A percentile compares a stretch with the other conserved stretches of the same genome.
Evolutionary conservation across 805 yeast genomes (phyloP).

Genomic region (Sugiyamaella qingdaonensis): DNA sequence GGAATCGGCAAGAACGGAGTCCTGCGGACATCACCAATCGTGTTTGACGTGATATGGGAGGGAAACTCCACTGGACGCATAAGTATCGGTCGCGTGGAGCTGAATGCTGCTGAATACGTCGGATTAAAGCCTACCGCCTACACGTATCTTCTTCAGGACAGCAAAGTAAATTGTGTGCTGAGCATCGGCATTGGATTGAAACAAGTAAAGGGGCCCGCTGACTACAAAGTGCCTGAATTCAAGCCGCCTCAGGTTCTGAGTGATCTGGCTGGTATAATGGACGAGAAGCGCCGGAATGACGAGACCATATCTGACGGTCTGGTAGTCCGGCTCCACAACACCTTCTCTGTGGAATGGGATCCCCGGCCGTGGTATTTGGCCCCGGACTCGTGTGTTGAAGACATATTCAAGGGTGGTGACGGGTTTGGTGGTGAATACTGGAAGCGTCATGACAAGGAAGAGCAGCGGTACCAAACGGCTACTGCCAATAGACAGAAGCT

Average conservation of each 20-base stretch:
- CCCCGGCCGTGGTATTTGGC: conserved; percentile 49
- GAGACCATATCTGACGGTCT: conserved; percentile 12
- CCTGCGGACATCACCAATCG: conserved; percentile 36
- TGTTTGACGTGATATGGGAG: conserved; percentile 45
- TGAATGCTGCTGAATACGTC: conserved; percentile 72
- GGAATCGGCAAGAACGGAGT: conserved; percentile 36
- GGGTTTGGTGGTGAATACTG: conserved; percentile 39
- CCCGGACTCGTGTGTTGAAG: conserved; percentile 70
- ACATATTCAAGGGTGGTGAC: conserved; percentile 66
- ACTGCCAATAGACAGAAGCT: background rate
- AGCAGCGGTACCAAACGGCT: background rate
- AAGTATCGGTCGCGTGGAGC: conserved; percentile 58
- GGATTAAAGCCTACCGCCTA: conserved; percentile 47
- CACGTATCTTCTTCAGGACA: conserved; percentile 61
- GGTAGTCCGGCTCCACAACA: conserved; percentile 37
- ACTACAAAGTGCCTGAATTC: conserved; percentile 40
- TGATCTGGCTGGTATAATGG: conserved; percentile 45
- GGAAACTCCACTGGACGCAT: conserved; percentile 38
- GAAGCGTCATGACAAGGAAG: background rate
- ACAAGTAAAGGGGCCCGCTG: conserved; percentile 40
- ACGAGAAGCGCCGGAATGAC: conserved; percentile 22
- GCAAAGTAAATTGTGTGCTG: conserved; percentile 79
- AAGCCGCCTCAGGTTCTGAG: conserved; percentile 43
- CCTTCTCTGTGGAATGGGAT: conserved; percentile 62
- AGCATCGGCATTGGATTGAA: conserved; percentile 32